These are phyloP conservation scores for Melanomma pulvis-pyrius DNA, from an alignment of 495 filamentous ascomycete species.

Conservation along the genomic window DNA sequence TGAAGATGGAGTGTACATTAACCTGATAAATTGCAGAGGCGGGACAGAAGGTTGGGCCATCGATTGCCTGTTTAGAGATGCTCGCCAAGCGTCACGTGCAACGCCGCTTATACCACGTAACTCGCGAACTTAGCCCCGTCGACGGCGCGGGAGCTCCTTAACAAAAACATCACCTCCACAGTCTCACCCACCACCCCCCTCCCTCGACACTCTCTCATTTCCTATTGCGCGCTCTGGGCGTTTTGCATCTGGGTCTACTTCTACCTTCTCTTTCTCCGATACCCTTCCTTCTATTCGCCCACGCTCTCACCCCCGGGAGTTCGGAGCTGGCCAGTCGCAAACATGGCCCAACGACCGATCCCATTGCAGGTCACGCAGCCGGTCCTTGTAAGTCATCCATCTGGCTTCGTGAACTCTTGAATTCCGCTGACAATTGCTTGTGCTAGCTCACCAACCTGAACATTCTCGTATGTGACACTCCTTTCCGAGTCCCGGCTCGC, in stretches of 20 bases:
- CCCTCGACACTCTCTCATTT: constrained; percentile 30
- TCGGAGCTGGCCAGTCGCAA: constrained; percentile 38
- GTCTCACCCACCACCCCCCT: constrained; percentile 10
- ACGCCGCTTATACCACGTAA: neutral
- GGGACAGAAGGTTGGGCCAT: no score
- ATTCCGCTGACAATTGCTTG: constrained; percentile 12
- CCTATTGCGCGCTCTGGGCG: constrained; percentile 30
- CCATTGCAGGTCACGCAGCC: constrained; percentile 33
- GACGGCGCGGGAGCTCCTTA: constrained; percentile 23
- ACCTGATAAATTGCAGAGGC: no score
- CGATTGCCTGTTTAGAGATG: no score
- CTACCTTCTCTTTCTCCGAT: constrained; percentile 21
- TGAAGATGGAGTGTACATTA: no score
- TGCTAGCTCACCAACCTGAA: constrained; percentile 72
- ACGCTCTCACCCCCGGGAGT: constrained; percentile 30
- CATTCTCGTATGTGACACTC: constrained; percentile 68
- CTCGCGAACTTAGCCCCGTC: neutral
- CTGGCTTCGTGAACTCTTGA: neutral
- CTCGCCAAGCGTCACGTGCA: neutral
- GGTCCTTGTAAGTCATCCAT: constrained; percentile 20
- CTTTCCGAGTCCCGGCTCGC: neutral
- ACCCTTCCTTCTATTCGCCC: constrained; percentile 15
- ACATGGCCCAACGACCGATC: constrained; percentile 37
- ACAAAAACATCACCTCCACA: constrained; percentile 30
- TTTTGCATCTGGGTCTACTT: constrained; percentile 35